These are phyloP conservation scores for Ophiobolus disseminans DNA, from an alignment of 2,329 filamentous ascomycete genomes.

Conservation along the genomic window DNA sequence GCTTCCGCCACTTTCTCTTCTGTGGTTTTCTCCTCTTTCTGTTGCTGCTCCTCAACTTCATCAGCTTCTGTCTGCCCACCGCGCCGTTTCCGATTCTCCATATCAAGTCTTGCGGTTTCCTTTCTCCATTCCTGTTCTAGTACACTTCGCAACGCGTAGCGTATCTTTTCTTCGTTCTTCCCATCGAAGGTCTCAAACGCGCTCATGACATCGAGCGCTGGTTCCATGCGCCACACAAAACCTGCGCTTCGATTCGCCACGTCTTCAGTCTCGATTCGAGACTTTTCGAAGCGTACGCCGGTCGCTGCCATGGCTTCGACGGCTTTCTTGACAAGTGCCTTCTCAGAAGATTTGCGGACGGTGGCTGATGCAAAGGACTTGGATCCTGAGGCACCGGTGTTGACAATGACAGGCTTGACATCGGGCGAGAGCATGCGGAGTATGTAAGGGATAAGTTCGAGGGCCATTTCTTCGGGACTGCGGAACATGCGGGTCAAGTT, in stretches of 20 bases:
- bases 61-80: slow-evolving; percentile 36
- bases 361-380: slow-evolving; percentile 69
- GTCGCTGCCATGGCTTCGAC: slow-evolving; percentile 84
- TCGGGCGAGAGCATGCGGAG: slow-evolving; percentile 84
- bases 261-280: slow-evolving; percentile 75
- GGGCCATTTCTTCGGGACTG: slow-evolving; percentile 76
- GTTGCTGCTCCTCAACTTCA: slow-evolving; percentile 16
- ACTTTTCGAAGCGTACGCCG: slow-evolving; percentile 80
- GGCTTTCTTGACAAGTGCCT: slow-evolving; percentile 77
- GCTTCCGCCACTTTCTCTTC: slow-evolving; percentile 31
- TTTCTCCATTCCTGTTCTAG: slow-evolving; percentile 88
- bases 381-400: slow-evolving; percentile 57
- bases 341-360: slow-evolving; percentile 86
- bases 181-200: slow-evolving; percentile 72
- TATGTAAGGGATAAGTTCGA: slow-evolving; percentile 84
- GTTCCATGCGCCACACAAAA: slow-evolving; percentile 95
- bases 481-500: slow-evolving; percentile 79
- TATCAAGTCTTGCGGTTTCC: slow-evolving; percentile 71
- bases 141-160: slow-evolving; percentile 93
- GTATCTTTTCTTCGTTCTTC: slow-evolving; percentile 71
- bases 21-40: slow-evolving; percentile 24
- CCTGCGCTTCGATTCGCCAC: slow-evolving; percentile 57
- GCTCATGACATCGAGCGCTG: slow-evolving; percentile 80
- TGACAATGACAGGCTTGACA: slow-evolving; percentile 87
- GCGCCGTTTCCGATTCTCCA: slow-evolving; percentile 67